phyloP scores from a whole-genome alignment of 176 grass and related monocot species.

The Avena atlantica region DNA sequence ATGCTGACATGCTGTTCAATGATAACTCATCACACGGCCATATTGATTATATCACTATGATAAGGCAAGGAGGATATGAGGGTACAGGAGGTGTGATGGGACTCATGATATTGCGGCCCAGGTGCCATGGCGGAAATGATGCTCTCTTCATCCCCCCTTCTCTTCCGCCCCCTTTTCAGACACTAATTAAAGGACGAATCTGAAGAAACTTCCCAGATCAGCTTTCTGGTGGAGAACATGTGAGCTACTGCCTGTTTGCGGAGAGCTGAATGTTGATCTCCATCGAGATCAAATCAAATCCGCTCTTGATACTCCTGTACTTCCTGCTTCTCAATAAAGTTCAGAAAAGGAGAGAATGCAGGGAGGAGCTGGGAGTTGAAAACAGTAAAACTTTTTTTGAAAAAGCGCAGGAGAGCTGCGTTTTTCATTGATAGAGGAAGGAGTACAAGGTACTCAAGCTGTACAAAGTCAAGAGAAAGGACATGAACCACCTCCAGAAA shows the following conservation, averaged over 20 bases:
- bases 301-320: background rate
- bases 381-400: too few relatives aligned
- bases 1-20: slow-evolving; percentile 27
- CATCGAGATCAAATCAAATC: slow-evolving; percentile 26
- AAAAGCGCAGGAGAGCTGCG: too few relatives aligned
- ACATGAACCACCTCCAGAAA: too few relatives aligned
- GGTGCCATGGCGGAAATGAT: slow-evolving; percentile 49
- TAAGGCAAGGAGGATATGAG: background rate
- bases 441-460: too few relatives aligned
- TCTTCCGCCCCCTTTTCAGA: background rate
- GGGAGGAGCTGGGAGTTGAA: background rate
- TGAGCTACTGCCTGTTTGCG: slow-evolving; percentile 10
- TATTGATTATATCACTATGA: slow-evolving; percentile 28
- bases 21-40: slow-evolving; percentile 14
- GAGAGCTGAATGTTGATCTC: background rate
- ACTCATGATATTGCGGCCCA: slow-evolving; percentile 35
- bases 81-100: slow-evolving; percentile 36
- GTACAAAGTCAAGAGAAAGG: too few relatives aligned
- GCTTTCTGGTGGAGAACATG: slow-evolving; percentile 54
- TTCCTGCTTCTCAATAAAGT: slow-evolving; percentile 1
- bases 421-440: too few relatives aligned
- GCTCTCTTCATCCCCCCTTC: slow-evolving; percentile 33
- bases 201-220: slow-evolving; percentile 46
- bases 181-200: slow-evolving; percentile 20
- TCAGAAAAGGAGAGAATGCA: background rate